Evolutionary conservation across 768 basidiomycete species (phyloP), one percentile per base, ranked within the genome.

Genomic region (Russula vinacea): DNA sequence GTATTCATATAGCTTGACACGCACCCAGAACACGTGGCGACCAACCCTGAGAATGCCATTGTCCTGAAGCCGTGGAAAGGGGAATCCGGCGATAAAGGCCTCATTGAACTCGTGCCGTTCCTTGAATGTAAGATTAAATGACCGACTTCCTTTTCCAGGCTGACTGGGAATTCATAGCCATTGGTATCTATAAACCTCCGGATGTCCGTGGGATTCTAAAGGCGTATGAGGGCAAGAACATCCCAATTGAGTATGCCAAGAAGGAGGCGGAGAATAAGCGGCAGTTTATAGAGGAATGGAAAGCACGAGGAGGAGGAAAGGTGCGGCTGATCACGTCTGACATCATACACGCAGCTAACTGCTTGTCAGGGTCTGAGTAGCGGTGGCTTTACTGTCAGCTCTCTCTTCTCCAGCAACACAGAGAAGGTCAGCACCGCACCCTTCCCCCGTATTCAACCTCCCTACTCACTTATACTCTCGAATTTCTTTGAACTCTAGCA

Each of bases 101-200:
- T 98, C 45, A 74, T 98, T 22, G 88, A 87, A n/a, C 83, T 98
- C 81, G 94, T 99, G 68, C 96, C 96, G 0, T 98, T 98, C 86
- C 82, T 99, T 5, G 97, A 98, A 79, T 94, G 94, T 80, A 70
- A 59, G 81, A 16, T n/a, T 37, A 14, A 7, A n/a, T 37, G 53
- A 24, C 40, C 52, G 13, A 17, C 14, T 39, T 66, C 9, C 29
- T 19, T 29, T 24, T 42, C 8, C 32, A 39, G 11, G 40, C 42
- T 57, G 45, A 62, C 26, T 26, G 5, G 44, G 11, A 14, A 40
- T 51, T 14, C 32, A 32, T 70, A 96, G 96, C 97, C 8, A 88
- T 99, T 64, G 95, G 87, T 0, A 95, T 98, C 68, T 94, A 93
- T 78, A 88, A 87, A 66, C 88, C 91, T 1, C 73, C 80, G 29